Percentiles rank a stretch among this genome's conserved stretches.
These are phyloP conservation scores for Coprinopsis marcescibilis DNA, from an alignment of 768 basidiomycete species.

Conservation along the genomic window DNA sequence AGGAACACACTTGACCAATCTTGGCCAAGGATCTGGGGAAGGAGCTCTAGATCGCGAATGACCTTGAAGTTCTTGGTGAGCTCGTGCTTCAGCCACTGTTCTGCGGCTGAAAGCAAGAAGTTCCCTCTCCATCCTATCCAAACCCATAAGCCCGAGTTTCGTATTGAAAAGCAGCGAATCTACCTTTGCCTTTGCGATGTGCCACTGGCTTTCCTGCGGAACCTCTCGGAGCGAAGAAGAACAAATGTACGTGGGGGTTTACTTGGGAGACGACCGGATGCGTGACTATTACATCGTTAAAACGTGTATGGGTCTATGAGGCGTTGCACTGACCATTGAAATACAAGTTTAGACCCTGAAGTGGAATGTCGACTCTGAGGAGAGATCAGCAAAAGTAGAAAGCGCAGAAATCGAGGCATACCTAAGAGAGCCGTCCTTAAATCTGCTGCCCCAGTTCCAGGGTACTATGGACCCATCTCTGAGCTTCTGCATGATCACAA, in stretches of 20 bases:
- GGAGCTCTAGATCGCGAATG: slow-evolving; percentile 91
- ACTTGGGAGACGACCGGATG: slow-evolving; percentile 93
- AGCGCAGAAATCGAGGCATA: slow-evolving; percentile 20
- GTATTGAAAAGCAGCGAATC: neutral
- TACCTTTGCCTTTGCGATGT: slow-evolving; percentile 88
- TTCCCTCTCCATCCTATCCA: slow-evolving; percentile 85
- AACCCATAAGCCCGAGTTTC: slow-evolving; percentile 15
- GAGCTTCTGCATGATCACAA: slow-evolving; percentile 90
- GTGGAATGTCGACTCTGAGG: slow-evolving; percentile 86
- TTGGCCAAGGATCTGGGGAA: slow-evolving; percentile 87
- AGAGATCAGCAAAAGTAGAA: neutral
- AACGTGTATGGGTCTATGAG: slow-evolving; percentile 9
- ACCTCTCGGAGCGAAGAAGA: slow-evolving; percentile 90
- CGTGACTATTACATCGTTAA: slow-evolving; percentile 59
- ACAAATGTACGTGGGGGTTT: slow-evolving; percentile 87
- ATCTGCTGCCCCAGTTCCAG: slow-evolving; percentile 93
- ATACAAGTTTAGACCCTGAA: slow-evolving; percentile 82
- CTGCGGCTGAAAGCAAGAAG: slow-evolving; percentile 84
- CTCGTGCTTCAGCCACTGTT: slow-evolving; percentile 94
- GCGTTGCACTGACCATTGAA: slow-evolving; percentile 78
- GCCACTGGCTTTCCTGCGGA: slow-evolving; percentile 91
- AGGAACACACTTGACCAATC: slow-evolving; percentile 98
- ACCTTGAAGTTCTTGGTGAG: slow-evolving; percentile 97
- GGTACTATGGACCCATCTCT: slow-evolving; percentile 75
- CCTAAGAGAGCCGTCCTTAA: slow-evolving; percentile 91